Conservation (phyloP, 257 asterid genomes). For the Solanum tarijense region DNA sequence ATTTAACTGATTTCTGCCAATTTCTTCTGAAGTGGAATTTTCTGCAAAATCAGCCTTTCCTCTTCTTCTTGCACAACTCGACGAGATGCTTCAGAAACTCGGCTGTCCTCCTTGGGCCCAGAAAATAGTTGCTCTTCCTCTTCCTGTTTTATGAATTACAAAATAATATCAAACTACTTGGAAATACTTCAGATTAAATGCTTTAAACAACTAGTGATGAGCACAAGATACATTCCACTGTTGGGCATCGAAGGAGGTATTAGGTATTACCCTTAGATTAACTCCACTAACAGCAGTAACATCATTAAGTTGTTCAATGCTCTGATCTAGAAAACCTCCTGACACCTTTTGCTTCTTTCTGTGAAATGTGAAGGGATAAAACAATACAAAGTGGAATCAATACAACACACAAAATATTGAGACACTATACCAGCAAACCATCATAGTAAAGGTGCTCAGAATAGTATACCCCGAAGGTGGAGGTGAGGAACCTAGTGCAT, state of each 20-base stretch:
- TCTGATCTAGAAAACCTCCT: conserved; percentile 73
- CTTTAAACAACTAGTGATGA: background rate
- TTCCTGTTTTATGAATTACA: conserved; percentile 46
- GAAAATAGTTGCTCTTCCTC: conserved; percentile 94
- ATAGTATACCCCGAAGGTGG: conserved; percentile 68
- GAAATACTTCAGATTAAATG: background rate
- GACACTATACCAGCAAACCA: background rate
- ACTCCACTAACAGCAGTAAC: conserved; percentile 98
- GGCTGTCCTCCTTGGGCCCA: conserved; percentile 77
- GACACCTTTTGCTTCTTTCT: conserved; percentile 93
- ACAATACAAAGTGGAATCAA: background rate
- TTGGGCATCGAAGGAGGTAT: conserved; percentile 1
- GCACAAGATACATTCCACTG: background rate
- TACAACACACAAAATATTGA: background rate
- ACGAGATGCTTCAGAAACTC: conserved; percentile 81
- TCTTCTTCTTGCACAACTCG: conserved; percentile 98
- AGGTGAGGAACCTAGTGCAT: conserved; percentile 66
- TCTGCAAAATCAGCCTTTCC: conserved; percentile 69
- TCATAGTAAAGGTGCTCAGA: background rate
- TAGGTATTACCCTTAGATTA: conserved; percentile 71
- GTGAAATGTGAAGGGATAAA: conserved; percentile 1
- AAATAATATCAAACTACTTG: background rate
- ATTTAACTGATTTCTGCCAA: conserved; percentile 59
- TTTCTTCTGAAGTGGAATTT: conserved; percentile 83
- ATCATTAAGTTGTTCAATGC: conserved; percentile 97